Base-by-base conservation (phyloP, 345 rosid genomes). In the Excoecaria cochinchinensis region DNA sequence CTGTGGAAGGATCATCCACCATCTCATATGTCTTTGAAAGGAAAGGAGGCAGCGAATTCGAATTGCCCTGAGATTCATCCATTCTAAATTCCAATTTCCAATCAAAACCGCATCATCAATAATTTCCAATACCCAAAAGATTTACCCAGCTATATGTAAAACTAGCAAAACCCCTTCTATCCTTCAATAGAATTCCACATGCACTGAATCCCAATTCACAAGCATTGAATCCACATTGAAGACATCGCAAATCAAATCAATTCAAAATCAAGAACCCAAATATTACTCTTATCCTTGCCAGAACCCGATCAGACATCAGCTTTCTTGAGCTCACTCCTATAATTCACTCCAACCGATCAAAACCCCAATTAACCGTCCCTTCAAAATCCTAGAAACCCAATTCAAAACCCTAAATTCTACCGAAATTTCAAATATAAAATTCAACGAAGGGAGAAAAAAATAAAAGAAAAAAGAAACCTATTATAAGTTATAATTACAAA, bases 1-100 rank as follows among this genome's bases (percentile, higher is more conserved):
- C 89, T 0, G 97, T 73, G 4, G 91, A 89, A 72, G 86, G 81
- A 81, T 93, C 98, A 66, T 93, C 90, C 8, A 96, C 97, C 98
- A 96, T 91, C 76, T 96, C 97, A 73, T 92, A 96, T 15, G 95
- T 92, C 85, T 90, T 93, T 5, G 82, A 5, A 14, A 96, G 88
- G 81, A 93, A 96, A 38, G 99, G 98, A 51, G 99, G 99, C 62
- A 92, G 85, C 38, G 95, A 89, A 80, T 75, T 88, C 72, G 93
- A 84, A 74, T 83, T 81, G 40, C 88, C 92, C 77, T 81, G 93
- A n/a, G 76, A 76, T 19, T 92, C 99, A 74, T 92, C 97, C 98
- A 93, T 95, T 66, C 61, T 61, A 25, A 61, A 19, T 44, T 50
- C 72, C 67, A 16, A 58, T 36, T 44, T 50, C 63, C 42, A 67